Evolutionary conservation across 345 rosid genomes (phyloP), one percentile per base, ranked within the genome.

Genomic region (Eucalyptus pauciflora): DNA sequence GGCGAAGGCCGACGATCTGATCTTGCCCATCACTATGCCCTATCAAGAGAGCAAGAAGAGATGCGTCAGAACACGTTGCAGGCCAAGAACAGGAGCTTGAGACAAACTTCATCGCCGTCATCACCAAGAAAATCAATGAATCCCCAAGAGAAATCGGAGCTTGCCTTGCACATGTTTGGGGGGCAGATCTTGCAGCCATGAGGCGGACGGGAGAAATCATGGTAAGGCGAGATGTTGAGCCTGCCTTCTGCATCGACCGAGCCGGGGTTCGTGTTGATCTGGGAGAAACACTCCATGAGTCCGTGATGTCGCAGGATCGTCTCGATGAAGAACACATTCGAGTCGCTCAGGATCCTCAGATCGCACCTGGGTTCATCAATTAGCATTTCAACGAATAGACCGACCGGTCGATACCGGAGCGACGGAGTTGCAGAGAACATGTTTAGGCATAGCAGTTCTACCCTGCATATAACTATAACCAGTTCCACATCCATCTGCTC

Each of bases 131-230:
- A 76, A 43, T 76, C 4, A 41, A 76, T 18, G 48, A 37, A 76
- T 37, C 27, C 83, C 48, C 27, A 11, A 76, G 15, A 20, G 48
- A 76, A 41, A 76, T 37, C 3, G 2, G 0, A 33, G 58, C 88
- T 45, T 93, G 95, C 99, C 97, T 97, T 96, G 96, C 99, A 97
- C 99, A 97, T 97, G 88, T 96, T 97, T 81, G 97, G 96, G 87
- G 98, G 99, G 90, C 99, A 97, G 54, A 91, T 93, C 88, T 29
- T 60, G 92, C 98, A 97, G 22, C 97, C 97, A 90, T 95, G 99
- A 46, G 95, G 69, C 29, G 91, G 89, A 10, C 87, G 89, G 86
- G 90, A 91, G 91, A 94, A 96, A 56, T 95, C 95, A 52, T 96
- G 97, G 89, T 92, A 92, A 64, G 98, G 97, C 37, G 86, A 92